Base-by-base conservation (phyloP, 2,329 filamentous ascomycete genomes). In the Pseudopyrenochaeta lycopersici region DNA sequence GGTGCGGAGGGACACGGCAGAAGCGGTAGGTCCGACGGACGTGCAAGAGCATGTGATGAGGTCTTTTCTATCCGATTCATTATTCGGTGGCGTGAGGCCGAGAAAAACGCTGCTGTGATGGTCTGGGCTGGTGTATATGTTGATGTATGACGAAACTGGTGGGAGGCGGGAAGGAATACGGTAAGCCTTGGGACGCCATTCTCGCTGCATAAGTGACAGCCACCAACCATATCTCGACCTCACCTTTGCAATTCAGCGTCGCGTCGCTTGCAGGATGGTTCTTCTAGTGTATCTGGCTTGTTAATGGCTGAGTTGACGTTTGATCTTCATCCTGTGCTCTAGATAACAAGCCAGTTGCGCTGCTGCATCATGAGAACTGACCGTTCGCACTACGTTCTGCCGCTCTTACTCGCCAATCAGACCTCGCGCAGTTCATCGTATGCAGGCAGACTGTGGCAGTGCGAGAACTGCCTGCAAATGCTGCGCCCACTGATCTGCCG, bases 361-460 rank as follows among this genome's bases (percentile, higher is more conserved):
- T 27, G 23, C 23, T 27, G 53, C 46, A 38, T 9, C 41, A 42
- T n/a, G 35, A 17, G 33, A n/a, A n/a, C 36, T 21, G 38, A 36
- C 17, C 20, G 41, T 52, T 43, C 30, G 17, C 9, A 23, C 18
- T 39, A 48, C 18, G 50, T 47, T 42, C 42, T 32, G 40, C 44
- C 42, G 46, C 32, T 21, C 27, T 21, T 18, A n/a, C n/a, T 40
- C 20, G 30, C 42, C 43, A 53, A 52, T 58, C 52, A 52, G 31
- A 41, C n/a, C 17, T 2, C 17, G 30, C 50, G 54, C 49, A 12
- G 48, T 31, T 31, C 46, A 52, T 46, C 32, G 15, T 23, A 23
- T 56, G 52, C 52, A 58, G 41, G 41, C 31, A 2, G 20, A 38
- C 38, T 33, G 52, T 58, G 56, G 56, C 56, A 59, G 56, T 59